Percentiles rank a stretch among this genome's conserved stretches.
phyloP scores from a whole-genome alignment of 805 yeast species.

The Candida ovalis region DNA sequence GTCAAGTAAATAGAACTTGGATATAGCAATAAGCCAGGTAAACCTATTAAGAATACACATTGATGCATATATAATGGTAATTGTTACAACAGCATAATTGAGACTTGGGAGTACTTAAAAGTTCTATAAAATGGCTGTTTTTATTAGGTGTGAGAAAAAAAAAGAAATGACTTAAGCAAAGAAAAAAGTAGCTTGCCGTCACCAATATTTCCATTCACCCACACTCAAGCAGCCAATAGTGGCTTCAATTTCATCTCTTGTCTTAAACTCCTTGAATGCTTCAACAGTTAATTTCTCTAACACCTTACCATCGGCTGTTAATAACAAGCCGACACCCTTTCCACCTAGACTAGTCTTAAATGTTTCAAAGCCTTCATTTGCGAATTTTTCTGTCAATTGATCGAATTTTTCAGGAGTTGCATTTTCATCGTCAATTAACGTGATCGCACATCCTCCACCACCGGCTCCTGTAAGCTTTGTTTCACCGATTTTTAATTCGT shows the following conservation, averaged over 20 bases:
- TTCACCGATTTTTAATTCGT: slow-evolving; percentile 64
- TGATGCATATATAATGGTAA: too few species aligned
- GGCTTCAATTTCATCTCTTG: slow-evolving; percentile 45
- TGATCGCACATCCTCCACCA: slow-evolving; percentile 98
- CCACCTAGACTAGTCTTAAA: slow-evolving; percentile 86
- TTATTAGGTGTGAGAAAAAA: too few species aligned
- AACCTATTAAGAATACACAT: too few species aligned
- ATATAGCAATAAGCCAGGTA: too few species aligned
- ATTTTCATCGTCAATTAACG: slow-evolving; percentile 56
- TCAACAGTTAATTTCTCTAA: slow-evolving; percentile 27
- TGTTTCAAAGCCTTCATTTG: slow-evolving; percentile 58
- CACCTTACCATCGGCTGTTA: slow-evolving; percentile 8
- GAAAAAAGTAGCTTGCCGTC: slow-evolving; percentile 9
- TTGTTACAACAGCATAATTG: too few species aligned
- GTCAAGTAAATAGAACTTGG: too few species aligned
- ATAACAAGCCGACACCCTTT: slow-evolving; percentile 68
- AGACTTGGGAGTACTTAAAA: too few species aligned
- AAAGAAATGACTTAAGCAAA: too few species aligned
- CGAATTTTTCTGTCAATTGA: slow-evolving; percentile 35
- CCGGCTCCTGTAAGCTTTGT: slow-evolving; percentile 98
- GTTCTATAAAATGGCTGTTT: too few species aligned
- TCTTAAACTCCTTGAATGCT: slow-evolving; percentile 34
- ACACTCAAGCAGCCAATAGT: slow-evolving; percentile 41
- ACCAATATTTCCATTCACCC: slow-evolving; percentile 63
- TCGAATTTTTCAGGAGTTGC: slow-evolving; percentile 31